Evolutionary conservation across 129 eudicot genomes (phyloP).

Genomic region (Dittrichia graveolens): DNA sequence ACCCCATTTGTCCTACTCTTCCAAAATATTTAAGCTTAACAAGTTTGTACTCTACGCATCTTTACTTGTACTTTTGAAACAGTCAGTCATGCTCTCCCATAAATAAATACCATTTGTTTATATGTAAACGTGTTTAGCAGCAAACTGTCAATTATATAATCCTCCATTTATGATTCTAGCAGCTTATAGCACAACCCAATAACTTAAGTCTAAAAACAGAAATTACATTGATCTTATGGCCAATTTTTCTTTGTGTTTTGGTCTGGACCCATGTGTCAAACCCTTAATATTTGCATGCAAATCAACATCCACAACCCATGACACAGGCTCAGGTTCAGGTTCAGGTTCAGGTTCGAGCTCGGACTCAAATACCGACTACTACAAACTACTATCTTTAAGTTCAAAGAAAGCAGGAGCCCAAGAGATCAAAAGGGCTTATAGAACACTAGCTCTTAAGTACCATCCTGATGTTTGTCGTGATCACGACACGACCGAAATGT

Average conservation of each 20-base stretch:
- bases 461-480: conserved; percentile 44
- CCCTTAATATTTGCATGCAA: conserved; percentile 29
- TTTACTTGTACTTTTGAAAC: conserved; percentile 35
- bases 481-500: conserved; percentile 29
- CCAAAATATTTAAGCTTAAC: not conserved
- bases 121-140: conserved; percentile 19
- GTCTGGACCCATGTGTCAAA: conserved; percentile 18
- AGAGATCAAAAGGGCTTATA: conserved; percentile 45
- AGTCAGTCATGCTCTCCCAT: not conserved
- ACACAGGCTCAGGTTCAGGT: not conserved
- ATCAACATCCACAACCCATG: conserved; percentile 24
- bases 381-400: conserved; percentile 40
- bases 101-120: not conserved
- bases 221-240: conserved; percentile 9
- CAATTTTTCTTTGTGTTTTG: conserved; percentile 22
- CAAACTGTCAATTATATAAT: conserved; percentile 26
- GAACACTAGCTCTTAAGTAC: conserved; percentile 43
- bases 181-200: not conserved
- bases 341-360: not conserved
- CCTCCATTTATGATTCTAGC: not conserved
- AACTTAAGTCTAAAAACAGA: not conserved
- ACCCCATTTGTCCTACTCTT: conserved; percentile 21
- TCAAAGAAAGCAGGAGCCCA: conserved; percentile 34
- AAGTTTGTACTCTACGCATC: conserved; percentile 10
- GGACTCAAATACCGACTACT: conserved; percentile 20